Percentiles rank a stretch among this genome's conserved stretches.
Evolutionary conservation across 1,284 basidiomycete genomes (phyloP).

Genomic region (Rhodotorula sp.): DNA sequence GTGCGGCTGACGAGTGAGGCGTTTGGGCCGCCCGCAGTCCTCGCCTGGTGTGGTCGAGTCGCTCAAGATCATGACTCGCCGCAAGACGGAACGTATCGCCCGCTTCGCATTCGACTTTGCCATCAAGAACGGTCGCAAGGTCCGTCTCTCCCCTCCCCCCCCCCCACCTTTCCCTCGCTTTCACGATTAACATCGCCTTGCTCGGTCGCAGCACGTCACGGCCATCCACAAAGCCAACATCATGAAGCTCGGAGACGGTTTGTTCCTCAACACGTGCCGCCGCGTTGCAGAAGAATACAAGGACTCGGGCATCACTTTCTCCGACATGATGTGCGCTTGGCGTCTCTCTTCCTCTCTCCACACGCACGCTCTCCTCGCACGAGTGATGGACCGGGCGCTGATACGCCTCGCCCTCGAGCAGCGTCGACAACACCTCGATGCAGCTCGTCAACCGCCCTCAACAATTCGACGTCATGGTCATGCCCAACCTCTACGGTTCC

Average conservation of each 20-base stretch:
- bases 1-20: neutral
- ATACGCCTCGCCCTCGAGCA: neutral
- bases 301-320: conserved; percentile 84
- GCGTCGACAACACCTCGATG: conserved; percentile 46
- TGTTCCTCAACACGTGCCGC: conserved; percentile 99
- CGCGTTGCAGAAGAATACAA: conserved; percentile 91
- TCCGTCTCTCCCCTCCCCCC: conserved; percentile 45
- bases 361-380: too few species aligned
- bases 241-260: conserved; percentile 99
- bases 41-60: conserved; percentile 98
- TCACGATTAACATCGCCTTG: neutral
- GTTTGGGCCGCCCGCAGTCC: conserved; percentile 56
- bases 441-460: conserved; percentile 48
- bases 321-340: conserved; percentile 86
- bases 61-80: conserved; percentile 93
- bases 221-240: conserved; percentile 99
- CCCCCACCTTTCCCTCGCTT: neutral
- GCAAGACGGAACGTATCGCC: conserved; percentile 94
- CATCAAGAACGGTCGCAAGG: conserved; percentile 96
- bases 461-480: conserved; percentile 99
- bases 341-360: neutral
- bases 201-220: conserved; percentile 78
- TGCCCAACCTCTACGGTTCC: conserved; percentile 91
- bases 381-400: too few species aligned
- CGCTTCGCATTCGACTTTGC: conserved; percentile 99